These are phyloP conservation scores for Laguncularia racemosa DNA, from an alignment of 345 rosid species.

Conservation along the genomic window DNA sequence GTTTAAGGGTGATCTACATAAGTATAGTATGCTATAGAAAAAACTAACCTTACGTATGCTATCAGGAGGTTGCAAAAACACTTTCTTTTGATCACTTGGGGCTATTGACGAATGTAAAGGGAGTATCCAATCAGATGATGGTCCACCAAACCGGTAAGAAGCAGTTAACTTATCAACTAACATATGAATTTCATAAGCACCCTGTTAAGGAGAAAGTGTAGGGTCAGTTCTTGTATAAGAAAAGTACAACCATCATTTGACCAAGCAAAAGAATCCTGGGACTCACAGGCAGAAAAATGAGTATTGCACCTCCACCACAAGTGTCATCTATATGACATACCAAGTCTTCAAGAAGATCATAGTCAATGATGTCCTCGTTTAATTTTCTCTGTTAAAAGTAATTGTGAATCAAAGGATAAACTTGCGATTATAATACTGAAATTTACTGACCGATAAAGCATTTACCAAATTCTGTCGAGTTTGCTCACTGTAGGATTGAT, in stretches of 20 bases:
- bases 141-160: conserved; percentile 79
- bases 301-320: conserved; percentile 70
- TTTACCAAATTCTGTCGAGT: conserved; percentile 72
- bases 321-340: conserved; percentile 79
- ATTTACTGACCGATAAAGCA: conserved; percentile 6
- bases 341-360: conserved; percentile 88
- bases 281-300: conserved; percentile 82
- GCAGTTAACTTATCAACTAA: conserved; percentile 70
- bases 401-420: conserved; percentile 10
- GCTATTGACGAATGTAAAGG: conserved; percentile 87
- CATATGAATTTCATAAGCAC: conserved; percentile 65
- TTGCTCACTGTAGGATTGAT: conserved; percentile 57
- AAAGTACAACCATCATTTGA: not conserved
- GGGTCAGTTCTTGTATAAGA: conserved; percentile 2
- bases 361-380: conserved; percentile 80
- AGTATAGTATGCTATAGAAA: not conserved
- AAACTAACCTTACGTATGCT: conserved; percentile 65
- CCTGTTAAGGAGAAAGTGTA: conserved; percentile 31
- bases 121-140: conserved; percentile 75
- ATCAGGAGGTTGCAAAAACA: conserved; percentile 66
- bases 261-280: conserved; percentile 4
- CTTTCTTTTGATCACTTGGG: conserved; percentile 65
- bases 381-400: conserved; percentile 52
- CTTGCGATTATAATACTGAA: conserved; percentile 3
- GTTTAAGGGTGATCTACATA: not conserved